phyloP scores from a whole-genome alignment of 768 basidiomycete species.

The Collybia nuda region DNA sequence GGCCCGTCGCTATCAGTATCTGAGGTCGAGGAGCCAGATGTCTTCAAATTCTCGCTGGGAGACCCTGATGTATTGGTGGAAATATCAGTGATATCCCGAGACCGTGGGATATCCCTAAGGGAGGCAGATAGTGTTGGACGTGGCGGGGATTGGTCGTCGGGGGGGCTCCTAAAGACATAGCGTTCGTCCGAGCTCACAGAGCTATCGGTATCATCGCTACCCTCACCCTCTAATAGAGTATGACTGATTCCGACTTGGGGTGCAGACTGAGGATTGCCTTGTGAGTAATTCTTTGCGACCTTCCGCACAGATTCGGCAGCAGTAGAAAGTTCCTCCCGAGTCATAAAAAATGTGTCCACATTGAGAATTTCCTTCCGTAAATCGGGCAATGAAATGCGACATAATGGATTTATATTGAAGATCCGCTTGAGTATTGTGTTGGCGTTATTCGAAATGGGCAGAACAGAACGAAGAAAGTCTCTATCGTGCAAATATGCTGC shows the following conservation, averaged over 20 bases:
- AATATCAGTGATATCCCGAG: not conserved
- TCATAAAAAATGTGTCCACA: conserved; percentile 63
- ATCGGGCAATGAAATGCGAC: conserved; percentile 62
- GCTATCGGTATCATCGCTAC: conserved; percentile 12
- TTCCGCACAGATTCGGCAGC: conserved; percentile 23
- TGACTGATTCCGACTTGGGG: conserved; percentile 3
- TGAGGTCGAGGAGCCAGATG: conserved; percentile 25
- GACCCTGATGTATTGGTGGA: conserved; percentile 1
- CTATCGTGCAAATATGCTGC: conserved; percentile 58
- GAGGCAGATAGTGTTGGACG: conserved; percentile 13
- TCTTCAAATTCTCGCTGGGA: conserved; percentile 12
- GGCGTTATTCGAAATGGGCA: conserved; percentile 71
- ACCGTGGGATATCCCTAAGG: not conserved
- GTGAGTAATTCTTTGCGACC: conserved; percentile 11
- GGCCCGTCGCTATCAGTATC: conserved; percentile 43
- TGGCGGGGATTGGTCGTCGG: conserved; percentile 23
- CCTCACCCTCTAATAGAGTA: not conserved
- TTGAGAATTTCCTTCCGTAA: conserved; percentile 55
- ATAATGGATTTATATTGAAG: conserved; percentile 63
- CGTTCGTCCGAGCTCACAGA: conserved; percentile 33
- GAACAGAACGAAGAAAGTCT: conserved; percentile 61
- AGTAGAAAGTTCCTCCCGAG: conserved; percentile 41
- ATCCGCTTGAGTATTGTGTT: conserved; percentile 70
- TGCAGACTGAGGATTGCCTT: conserved; percentile 4
- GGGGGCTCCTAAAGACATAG: conserved; percentile 35